These are phyloP conservation scores for Penicillium samsonianum DNA, from an alignment of 495 filamentous ascomycete species.

Conservation along the genomic window DNA sequence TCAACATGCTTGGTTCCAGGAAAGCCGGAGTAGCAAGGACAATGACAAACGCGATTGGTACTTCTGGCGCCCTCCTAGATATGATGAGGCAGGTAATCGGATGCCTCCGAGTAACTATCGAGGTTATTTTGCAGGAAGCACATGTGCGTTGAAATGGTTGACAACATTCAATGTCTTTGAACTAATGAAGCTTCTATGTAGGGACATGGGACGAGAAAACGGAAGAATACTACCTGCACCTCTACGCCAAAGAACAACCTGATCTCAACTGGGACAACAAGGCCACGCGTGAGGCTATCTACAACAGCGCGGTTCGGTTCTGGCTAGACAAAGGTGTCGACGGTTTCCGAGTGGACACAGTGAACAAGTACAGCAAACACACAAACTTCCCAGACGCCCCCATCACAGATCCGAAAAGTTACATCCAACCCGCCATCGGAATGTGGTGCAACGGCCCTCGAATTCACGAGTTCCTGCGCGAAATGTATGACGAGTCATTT, in stretches of 20 bases:
- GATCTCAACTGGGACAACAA: slow-evolving; percentile 58
- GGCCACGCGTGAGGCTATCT: slow-evolving; percentile 46
- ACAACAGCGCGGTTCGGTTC: slow-evolving; percentile 49
- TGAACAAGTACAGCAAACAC: slow-evolving; percentile 54
- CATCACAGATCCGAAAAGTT: slow-evolving; percentile 31
- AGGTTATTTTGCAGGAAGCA: slow-evolving; percentile 50
- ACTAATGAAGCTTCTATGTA: not conserved
- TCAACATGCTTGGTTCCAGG: slow-evolving; percentile 57
- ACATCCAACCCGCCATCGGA: slow-evolving; percentile 43
- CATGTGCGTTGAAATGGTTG: slow-evolving; percentile 29
- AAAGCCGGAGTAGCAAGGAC: slow-evolving; percentile 46
- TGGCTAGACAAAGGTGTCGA: slow-evolving; percentile 54
- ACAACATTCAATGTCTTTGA: not conserved
- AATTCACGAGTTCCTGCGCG: slow-evolving; percentile 53
- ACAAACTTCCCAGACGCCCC: slow-evolving; percentile 46
- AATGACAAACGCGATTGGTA: slow-evolving; percentile 58
- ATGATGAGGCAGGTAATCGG: slow-evolving; percentile 47
- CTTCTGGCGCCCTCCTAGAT: slow-evolving; percentile 53
- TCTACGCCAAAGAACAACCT: slow-evolving; percentile 52
- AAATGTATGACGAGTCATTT: slow-evolving; percentile 42
- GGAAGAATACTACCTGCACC: slow-evolving; percentile 54
- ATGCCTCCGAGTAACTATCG: slow-evolving; percentile 59
- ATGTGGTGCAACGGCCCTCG: slow-evolving; percentile 56
- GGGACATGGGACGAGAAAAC: slow-evolving; percentile 50
- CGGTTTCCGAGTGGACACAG: slow-evolving; percentile 57